Evolutionary conservation across 2,329 filamentous ascomycete genomes (phyloP).

Genomic region (Mycogone perniciosa): DNA sequence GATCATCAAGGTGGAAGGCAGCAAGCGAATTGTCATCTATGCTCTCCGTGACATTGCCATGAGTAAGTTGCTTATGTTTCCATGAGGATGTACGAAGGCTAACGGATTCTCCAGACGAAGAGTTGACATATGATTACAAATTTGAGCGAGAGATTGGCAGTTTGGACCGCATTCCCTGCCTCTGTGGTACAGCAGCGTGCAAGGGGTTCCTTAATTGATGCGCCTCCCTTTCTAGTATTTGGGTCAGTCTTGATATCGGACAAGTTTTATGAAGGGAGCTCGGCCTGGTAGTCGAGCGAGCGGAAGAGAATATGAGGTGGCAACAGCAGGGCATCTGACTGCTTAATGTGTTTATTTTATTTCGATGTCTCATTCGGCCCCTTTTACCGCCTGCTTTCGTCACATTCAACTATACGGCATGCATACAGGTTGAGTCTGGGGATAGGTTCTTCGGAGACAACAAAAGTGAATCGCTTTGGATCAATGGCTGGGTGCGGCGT

Average conservation of each 20-base stretch:
- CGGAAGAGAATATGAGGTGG: neutral
- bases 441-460: neutral
- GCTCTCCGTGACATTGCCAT: constrained; percentile 88
- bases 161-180: constrained; percentile 90
- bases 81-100: constrained; percentile 16
- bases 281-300: neutral
- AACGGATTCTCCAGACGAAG: constrained; percentile 64
- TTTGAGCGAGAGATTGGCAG: constrained; percentile 96
- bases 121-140: constrained; percentile 99
- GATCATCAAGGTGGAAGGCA: constrained; percentile 98
- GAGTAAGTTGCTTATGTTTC: constrained; percentile 57
- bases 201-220: constrained; percentile 96
- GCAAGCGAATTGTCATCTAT: constrained; percentile 98
- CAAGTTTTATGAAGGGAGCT: neutral
- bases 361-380: neutral
- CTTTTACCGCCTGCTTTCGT: neutral
- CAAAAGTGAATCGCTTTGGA: constrained; percentile 16
- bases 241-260: neutral
- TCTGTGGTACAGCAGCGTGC: constrained; percentile 91
- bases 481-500: constrained; percentile 14
- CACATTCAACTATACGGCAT: constrained; percentile 7
- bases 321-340: neutral
- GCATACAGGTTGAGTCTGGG: constrained; percentile 1
- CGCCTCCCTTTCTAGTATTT: neutral
- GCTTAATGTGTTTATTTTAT: constrained; percentile 1